These are phyloP conservation scores for Cordyceps pruinosa DNA, from an alignment of 2,329 filamentous ascomycete species.

Conservation along the genomic window DNA sequence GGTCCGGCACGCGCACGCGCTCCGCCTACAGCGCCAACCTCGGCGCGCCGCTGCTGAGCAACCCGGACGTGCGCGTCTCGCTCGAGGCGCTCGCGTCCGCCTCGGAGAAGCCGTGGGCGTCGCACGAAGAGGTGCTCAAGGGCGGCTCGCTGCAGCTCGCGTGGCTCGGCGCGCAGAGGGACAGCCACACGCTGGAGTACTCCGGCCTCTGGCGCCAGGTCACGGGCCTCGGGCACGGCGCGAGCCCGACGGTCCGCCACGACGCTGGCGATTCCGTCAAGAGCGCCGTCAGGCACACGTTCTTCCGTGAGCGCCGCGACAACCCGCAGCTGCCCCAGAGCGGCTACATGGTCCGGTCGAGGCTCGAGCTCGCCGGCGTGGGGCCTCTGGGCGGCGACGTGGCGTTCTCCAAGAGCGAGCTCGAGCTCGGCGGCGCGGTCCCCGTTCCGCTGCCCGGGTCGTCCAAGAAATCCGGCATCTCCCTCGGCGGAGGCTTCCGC, in stretches of 20 bases:
- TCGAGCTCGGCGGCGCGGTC: slow-evolving; percentile 71
- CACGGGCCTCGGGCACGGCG: slow-evolving; percentile 66
- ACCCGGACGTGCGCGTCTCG: slow-evolving; percentile 73
- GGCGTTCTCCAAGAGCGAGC: slow-evolving; percentile 86
- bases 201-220: slow-evolving; percentile 81
- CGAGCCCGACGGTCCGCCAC: slow-evolving; percentile 71
- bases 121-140: slow-evolving; percentile 82
- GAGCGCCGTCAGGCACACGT: slow-evolving; percentile 76
- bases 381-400: slow-evolving; percentile 82
- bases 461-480: slow-evolving; percentile 66
- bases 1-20: slow-evolving; percentile 79
- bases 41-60: slow-evolving; percentile 73
- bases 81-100: slow-evolving; percentile 76
- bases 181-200: slow-evolving; percentile 73
- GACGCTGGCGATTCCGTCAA: slow-evolving; percentile 91
- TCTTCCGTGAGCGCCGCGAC: slow-evolving; percentile 73
- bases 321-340: slow-evolving; percentile 75
- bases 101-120: slow-evolving; percentile 86
- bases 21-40: slow-evolving; percentile 87
- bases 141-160: slow-evolving; percentile 70
- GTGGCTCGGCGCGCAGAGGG: slow-evolving; percentile 60
- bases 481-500: slow-evolving; percentile 73
- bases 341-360: slow-evolving; percentile 73
- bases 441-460: slow-evolving; percentile 65
- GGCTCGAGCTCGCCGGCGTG: slow-evolving; percentile 79